Evolutionary conservation across 2,329 filamentous ascomycete genomes (phyloP), one percentile per base, ranked within the genome.

Genomic region (Curvularia spicifera): DNA sequence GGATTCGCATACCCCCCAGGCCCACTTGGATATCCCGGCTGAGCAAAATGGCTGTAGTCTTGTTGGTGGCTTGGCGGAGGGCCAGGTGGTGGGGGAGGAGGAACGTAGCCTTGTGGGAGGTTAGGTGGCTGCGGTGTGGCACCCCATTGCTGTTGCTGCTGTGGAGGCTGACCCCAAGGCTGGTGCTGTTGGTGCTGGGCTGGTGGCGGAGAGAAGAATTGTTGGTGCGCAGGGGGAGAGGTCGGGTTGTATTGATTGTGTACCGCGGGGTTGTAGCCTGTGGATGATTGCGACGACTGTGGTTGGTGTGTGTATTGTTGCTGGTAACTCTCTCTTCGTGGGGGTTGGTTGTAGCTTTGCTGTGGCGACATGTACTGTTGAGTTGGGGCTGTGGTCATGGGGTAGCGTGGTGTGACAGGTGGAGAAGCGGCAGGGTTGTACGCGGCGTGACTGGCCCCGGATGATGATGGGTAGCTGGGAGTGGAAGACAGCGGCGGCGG

Each of bases 71-170:
- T 81, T 13, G 84, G 84, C 48, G 87, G 86, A 5, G 85, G 87
- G 2, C 86, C 85, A 1, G 87, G 87, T 0, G 87, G 88, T 10
- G 88, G 88, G 3, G 87, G 88, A 18, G 87, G 87, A 0, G 87
- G 87, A 26, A 89, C 82, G 71, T 89, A 90, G 4, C 87, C 87
- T 51, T 86, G 83, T 12, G 86, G 86, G 53, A 88, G 76, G 60
- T 67, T 70, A n/a, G 71, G 22, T 13, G 40, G 72, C 53, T 78
- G 76, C 18, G 86, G 87, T 0, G 86, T 86, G 1, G 85, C 84
- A 48, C 63, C 58, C 61, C 65, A 67, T 6, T 87, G 86, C 3
- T 86, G 87, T 22, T 87, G 87, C 40, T 74, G 73, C 2, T 87
- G 87, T 31, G 73, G 72, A 37, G 65, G 79, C 52, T 78, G 76